Base-by-base conservation (phyloP, 1,284 basidiomycete genomes). In the Erythrobasidium hasegawianum region DNA sequence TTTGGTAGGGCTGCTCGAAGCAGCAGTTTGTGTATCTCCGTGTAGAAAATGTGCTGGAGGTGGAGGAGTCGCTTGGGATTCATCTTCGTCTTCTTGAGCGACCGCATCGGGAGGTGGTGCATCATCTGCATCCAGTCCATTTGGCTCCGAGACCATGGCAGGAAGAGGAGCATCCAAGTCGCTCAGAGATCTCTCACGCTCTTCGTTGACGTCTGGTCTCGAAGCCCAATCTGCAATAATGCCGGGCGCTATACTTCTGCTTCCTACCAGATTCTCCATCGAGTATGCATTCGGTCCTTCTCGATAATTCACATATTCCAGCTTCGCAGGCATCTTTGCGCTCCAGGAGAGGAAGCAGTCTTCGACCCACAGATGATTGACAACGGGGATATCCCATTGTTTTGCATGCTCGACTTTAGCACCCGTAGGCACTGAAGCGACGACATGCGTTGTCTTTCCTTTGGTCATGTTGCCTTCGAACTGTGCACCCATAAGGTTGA, bases 351-450 rank as follows among this genome's bases (percentile, higher is more conserved):
- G 77, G 72, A 91, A 89, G 75, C 88, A 93, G 69, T 90, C 88
- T 75, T 94, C 91, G 4, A 95, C 81, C 88, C 90, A 95, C 0
- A 83, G 81, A 72, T 95, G 92, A 71, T 92, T 93, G 13, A 94
- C 87, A 65, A 93, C 80, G 0, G 89, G 87, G 67, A 94, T 88
- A 0, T 83, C 83, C 91, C 91, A 94, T 0, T 84, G 80, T 9
- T 80, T 79, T 0, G 90, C 89, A 73, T 87, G 87, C 7, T 79
- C 77, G 0, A 87, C 85, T 78, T 92, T 92, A 2, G 82, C 83
- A n/a, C 88, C 88, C 0, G 79, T 78, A 20, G 83, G 77, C 68
- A 87, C 88, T n/a, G 90, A 88, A 0, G 90, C 89, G 26, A 95
- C 83, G 38, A 93, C 83, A 43, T 86, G 84, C 1, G 86, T 89